Conservation (phyloP, 495 filamentous ascomycete species). For the Amphirosellinia nigrospora region DNA sequence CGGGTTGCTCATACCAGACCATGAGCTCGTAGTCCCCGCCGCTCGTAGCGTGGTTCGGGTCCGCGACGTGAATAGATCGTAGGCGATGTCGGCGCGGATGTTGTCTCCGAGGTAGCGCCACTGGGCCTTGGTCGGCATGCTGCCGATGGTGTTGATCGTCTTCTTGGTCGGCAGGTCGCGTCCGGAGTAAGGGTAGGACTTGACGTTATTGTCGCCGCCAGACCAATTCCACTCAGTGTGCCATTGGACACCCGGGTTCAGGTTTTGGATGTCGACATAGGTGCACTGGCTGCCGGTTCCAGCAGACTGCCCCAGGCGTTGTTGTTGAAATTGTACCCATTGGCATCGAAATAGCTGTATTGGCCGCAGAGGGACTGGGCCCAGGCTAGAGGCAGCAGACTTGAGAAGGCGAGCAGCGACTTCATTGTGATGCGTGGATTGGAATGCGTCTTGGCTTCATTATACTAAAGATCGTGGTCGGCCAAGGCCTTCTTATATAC, state of each 20-base stretch:
- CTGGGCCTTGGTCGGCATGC: conserved; percentile 53
- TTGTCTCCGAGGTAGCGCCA: conserved; percentile 59
- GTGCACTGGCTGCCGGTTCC: conserved; percentile 64
- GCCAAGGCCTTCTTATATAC: conserved; percentile 2
- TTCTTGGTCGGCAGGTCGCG: conserved; percentile 51
- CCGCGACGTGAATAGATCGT: conserved; percentile 67
- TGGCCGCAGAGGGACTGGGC: conserved; percentile 45
- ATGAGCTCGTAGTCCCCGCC: conserved; percentile 69
- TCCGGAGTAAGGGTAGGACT: conserved; percentile 64
- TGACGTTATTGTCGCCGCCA: conserved; percentile 58
- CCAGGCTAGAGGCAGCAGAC: conserved; percentile 16
- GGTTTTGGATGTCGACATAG: conserved; percentile 54
- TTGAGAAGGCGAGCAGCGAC: conserved; percentile 11
- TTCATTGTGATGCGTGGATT: conserved; percentile 22
- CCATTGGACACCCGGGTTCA: conserved; percentile 58
- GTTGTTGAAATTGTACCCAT: conserved; percentile 54
- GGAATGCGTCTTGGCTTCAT: background rate
- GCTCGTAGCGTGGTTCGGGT: conserved; percentile 47
- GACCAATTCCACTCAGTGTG: conserved; percentile 64
- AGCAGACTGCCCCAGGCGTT: conserved; percentile 59
- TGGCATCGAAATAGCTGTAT: conserved; percentile 43
- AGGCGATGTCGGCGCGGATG: conserved; percentile 66
- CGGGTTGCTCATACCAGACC: conserved; percentile 59
- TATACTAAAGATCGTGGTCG: background rate
- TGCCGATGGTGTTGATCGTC: conserved; percentile 53